Percentiles rank a stretch among this genome's conserved stretches.
These are phyloP conservation scores for Phytophthora citrophthora DNA, from an alignment of 352 stramenopile species.

Conservation along the genomic window DNA sequence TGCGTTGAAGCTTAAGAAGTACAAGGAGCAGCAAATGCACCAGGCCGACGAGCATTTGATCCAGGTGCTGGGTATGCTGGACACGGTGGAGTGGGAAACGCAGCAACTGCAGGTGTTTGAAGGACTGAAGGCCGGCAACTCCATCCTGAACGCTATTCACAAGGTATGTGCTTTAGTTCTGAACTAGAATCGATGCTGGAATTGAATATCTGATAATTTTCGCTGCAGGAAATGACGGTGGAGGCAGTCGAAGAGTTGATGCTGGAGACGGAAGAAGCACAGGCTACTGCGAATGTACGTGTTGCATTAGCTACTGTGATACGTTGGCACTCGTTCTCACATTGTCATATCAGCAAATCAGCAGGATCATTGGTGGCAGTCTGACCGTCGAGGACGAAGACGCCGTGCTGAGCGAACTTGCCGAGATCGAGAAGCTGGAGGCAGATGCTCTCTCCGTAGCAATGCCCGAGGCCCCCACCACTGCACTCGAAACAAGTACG, in stretches of 20 bases:
- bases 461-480: conserved; percentile 68
- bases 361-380: conserved; percentile 74
- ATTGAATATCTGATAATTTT: not conserved
- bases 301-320: not conserved
- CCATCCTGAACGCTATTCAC: conserved; percentile 88
- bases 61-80: conserved; percentile 86
- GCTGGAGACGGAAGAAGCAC: conserved; percentile 88
- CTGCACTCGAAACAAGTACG: conserved; percentile 51
- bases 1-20: conserved; percentile 90
- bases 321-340: conserved; percentile 1
- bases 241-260: conserved; percentile 90
- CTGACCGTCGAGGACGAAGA: conserved; percentile 88
- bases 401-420: conserved; percentile 82
- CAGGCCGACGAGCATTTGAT: conserved; percentile 88
- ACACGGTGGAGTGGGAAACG: conserved; percentile 90
- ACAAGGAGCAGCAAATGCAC: conserved; percentile 89
- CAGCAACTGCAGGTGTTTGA: conserved; percentile 91
- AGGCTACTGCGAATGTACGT: conserved; percentile 76
- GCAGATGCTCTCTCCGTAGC: conserved; percentile 53
- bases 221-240: conserved; percentile 80
- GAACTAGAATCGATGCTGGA: not conserved
- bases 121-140: conserved; percentile 89
- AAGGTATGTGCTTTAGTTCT: conserved; percentile 44
- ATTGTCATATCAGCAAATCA: conserved; percentile 77
- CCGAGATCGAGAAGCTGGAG: conserved; percentile 84